These are phyloP conservation scores for Trichothecium roseum DNA, from an alignment of 2,329 filamentous ascomycete genomes.

Conservation along the genomic window DNA sequence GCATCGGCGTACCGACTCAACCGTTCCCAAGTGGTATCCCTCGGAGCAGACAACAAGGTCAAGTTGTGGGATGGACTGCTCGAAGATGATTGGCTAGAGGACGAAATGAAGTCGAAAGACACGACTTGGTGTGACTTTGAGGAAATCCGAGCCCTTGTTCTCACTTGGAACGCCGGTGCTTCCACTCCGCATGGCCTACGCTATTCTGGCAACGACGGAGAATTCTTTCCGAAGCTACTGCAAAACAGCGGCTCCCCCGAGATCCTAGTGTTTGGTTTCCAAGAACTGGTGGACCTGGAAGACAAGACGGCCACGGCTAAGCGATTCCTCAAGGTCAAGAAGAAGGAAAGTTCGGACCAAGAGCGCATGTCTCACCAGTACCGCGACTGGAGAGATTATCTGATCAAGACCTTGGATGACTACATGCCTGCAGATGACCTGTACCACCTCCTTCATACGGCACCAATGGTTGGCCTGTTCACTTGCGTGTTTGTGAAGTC, in stretches of 20 bases:
- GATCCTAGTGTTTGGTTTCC: conserved; percentile 91
- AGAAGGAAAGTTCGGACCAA: conserved; percentile 66
- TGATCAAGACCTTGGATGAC: conserved; percentile 73
- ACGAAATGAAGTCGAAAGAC: conserved; percentile 76
- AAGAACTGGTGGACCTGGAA: conserved; percentile 95
- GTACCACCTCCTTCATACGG: conserved; percentile 80
- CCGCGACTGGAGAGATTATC: conserved; percentile 87
- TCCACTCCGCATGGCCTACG: conserved; percentile 77
- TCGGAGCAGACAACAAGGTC: conserved; percentile 79
- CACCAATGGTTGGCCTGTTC: conserved; percentile 83
- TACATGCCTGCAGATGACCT: conserved; percentile 65
- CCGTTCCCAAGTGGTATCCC: conserved; percentile 71
- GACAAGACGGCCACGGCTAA: conserved; percentile 98
- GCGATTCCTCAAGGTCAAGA: conserved; percentile 84
- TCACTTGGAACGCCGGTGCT: conserved; percentile 98
- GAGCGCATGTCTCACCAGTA: conserved; percentile 97
- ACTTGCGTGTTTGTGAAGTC: conserved; percentile 92
- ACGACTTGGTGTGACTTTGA: conserved; percentile 77
- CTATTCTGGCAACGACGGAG: conserved; percentile 56
- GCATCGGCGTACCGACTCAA: conserved; percentile 81
- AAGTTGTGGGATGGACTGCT: conserved; percentile 87
- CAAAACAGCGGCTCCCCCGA: conserved; percentile 71
- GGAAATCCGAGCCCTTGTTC: conserved; percentile 65
- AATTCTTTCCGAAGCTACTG: conserved; percentile 74
- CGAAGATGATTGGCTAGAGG: conserved; percentile 90